These are phyloP conservation scores for Ganoderma leucocontextum DNA, from an alignment of 1,284 basidiomycete species.

Conservation along the genomic window DNA sequence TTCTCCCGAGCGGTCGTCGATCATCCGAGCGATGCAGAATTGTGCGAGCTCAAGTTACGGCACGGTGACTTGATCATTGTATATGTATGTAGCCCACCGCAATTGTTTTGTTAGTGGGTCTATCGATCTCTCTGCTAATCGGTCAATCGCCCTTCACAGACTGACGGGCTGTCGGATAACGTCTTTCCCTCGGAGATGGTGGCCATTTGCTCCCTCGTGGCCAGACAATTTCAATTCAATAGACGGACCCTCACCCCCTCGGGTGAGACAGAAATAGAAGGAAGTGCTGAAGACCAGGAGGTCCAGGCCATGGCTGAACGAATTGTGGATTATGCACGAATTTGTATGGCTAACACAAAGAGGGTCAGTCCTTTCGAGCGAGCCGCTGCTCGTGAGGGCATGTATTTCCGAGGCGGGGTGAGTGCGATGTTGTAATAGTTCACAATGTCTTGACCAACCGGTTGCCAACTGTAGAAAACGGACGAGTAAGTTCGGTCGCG, in stretches of 20 bases:
- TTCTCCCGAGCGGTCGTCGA: slow-evolving; percentile 62
- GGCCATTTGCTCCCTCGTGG: slow-evolving; percentile 70
- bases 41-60: slow-evolving; percentile 68
- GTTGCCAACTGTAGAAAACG: slow-evolving; percentile 52
- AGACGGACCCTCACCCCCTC: slow-evolving; percentile 23
- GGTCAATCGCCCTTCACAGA: slow-evolving; percentile 52
- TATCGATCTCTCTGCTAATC: neutral
- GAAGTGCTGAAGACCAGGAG: slow-evolving; percentile 56
- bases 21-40: slow-evolving; percentile 71
- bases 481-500: slow-evolving; percentile 61
- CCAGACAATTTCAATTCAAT: slow-evolving; percentile 49
- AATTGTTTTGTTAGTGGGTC: neutral
- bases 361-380: slow-evolving; percentile 78
- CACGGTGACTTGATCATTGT: slow-evolving; percentile 79
- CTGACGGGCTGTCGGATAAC: slow-evolving; percentile 90
- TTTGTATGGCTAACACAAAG: slow-evolving; percentile 71
- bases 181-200: slow-evolving; percentile 79
- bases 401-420: slow-evolving; percentile 76
- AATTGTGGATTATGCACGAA: slow-evolving; percentile 72
- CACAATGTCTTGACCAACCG: neutral
- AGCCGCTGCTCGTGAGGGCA: slow-evolving; percentile 66
- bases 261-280: slow-evolving; percentile 20
- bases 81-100: slow-evolving; percentile 57
- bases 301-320: slow-evolving; percentile 77
- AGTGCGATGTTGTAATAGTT: slow-evolving; percentile 40